Conservation (phyloP, 192 early-diverging fungal species). For the Podila clonocystis region DNA sequence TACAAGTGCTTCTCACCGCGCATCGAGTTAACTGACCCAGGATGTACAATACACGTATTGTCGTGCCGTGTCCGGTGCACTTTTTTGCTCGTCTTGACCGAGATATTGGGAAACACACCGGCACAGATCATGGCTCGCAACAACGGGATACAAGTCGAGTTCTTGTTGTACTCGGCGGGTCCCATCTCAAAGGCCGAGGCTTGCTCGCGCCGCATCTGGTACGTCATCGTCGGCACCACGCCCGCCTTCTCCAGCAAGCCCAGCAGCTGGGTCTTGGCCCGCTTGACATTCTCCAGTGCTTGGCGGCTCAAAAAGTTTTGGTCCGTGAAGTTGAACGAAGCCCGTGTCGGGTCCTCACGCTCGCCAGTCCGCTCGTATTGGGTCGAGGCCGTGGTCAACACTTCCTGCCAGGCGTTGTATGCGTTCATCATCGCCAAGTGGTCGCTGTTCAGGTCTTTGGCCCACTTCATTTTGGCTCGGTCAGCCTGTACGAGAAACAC, state of each 20-base stretch:
- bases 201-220: conserved; percentile 34
- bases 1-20: conserved; percentile 31
- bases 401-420: conserved; percentile 56
- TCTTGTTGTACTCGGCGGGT: conserved; percentile 60
- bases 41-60: conserved; percentile 52
- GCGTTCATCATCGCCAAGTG: conserved; percentile 59
- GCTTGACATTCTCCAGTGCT: conserved; percentile 52
- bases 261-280: conserved; percentile 54
- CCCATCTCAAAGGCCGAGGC: conserved; percentile 43
- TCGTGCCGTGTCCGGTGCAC: conserved; percentile 52
- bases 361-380: conserved; percentile 33
- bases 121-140: conserved; percentile 82
- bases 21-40: conserved; percentile 55
- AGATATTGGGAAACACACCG: conserved; percentile 83
- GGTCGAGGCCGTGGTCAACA: conserved; percentile 17
- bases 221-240: conserved; percentile 50
- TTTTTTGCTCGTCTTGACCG: conserved; percentile 52
- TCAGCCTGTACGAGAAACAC: conserved; percentile 24
- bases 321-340: conserved; percentile 51
- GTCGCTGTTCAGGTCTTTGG: conserved; percentile 54
- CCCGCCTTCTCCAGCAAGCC: conserved; percentile 54
- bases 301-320: conserved; percentile 56
- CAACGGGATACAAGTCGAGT: conserved; percentile 67
- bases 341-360: conserved; percentile 37
- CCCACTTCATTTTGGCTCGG: conserved; percentile 52